phyloP scores from a whole-genome alignment of 306 rosid genomes.

The Cajanus cajan region DNA sequence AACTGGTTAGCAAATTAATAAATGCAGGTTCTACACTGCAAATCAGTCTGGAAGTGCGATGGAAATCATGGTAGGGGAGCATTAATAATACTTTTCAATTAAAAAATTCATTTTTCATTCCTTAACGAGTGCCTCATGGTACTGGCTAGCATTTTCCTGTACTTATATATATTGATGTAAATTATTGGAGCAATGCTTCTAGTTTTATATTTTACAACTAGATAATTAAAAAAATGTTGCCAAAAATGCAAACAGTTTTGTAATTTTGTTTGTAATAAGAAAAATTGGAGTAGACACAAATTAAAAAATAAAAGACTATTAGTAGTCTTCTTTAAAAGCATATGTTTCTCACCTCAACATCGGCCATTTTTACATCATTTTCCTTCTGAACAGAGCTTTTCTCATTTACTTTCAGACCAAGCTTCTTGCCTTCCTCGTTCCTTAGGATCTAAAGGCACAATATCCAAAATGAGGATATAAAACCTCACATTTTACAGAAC shows the following conservation, averaged over 20 bases:
- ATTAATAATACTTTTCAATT: not conserved
- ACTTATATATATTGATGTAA: not conserved
- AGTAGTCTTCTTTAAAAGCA: too few relatives aligned
- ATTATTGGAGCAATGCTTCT: not conserved
- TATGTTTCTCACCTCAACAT: constrained; percentile 62
- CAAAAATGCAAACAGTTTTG: not conserved
- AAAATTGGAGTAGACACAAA: not conserved
- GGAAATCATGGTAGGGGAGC: not conserved
- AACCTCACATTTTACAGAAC: not conserved
- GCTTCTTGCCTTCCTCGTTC: constrained; percentile 86
- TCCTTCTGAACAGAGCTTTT: constrained; percentile 61
- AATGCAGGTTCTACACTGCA: not conserved
- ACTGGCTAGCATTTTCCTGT: not conserved
- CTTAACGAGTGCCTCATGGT: not conserved
- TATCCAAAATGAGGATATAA: constrained; percentile 25
- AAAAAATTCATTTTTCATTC: not conserved
- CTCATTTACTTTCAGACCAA: constrained; percentile 74
- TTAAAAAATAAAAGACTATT: too few relatives aligned
- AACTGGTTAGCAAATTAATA: not conserved
- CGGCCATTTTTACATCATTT: constrained; percentile 71
- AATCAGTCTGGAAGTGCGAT: not conserved
- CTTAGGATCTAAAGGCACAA: constrained; percentile 54
- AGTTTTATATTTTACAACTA: not conserved
- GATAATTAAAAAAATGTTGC: not conserved
- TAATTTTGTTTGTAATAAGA: not conserved